These are phyloP conservation scores for Globisporangium heterothallicum DNA, from an alignment of 352 stramenopile species.

Conservation along the genomic window DNA sequence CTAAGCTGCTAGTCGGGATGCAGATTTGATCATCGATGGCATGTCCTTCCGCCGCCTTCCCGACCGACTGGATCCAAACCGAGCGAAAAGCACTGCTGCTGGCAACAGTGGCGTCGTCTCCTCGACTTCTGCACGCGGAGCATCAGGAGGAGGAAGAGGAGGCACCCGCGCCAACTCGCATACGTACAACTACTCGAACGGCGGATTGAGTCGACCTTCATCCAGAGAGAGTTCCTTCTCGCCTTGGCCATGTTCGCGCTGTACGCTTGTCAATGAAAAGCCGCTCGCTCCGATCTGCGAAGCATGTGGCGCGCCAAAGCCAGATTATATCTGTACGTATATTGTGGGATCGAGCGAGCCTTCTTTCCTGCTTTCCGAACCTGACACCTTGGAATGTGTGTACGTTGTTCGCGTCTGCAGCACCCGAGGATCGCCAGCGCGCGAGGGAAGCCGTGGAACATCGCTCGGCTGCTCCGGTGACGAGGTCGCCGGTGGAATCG, in stretches of 20 bases:
- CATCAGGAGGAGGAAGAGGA: conserved; percentile 7
- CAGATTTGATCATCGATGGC: conserved; percentile 77
- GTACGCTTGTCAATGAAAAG: conserved; percentile 80
- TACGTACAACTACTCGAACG: conserved; percentile 40
- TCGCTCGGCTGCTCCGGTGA: conserved; percentile 7
- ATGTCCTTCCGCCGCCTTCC: conserved; percentile 76
- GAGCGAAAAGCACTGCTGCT: conserved; percentile 15
- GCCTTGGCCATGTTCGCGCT: conserved; percentile 65
- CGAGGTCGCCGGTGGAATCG: conserved; percentile 4
- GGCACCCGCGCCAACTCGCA: conserved; percentile 27
- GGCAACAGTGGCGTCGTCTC: conserved; percentile 22
- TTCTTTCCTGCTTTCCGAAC: no score
- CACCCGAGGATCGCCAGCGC: conserved; percentile 36
- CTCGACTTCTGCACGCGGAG: conserved; percentile 20
- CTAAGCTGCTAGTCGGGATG: neutral
- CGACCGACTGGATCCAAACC: conserved; percentile 48
- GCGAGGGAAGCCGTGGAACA: conserved; percentile 38
- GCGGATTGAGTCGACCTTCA: conserved; percentile 22
- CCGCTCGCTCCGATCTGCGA: conserved; percentile 66
- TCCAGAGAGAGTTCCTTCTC: conserved; percentile 54
- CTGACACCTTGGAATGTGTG: no score
- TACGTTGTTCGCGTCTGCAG: conserved; percentile 14
- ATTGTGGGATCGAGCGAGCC: no score
- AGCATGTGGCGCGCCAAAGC: conserved; percentile 59
- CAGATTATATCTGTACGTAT: conserved; percentile 53